Base-by-base conservation (phyloP, 352 stramenopile species). In the Globisporangium nodosum region DNA sequence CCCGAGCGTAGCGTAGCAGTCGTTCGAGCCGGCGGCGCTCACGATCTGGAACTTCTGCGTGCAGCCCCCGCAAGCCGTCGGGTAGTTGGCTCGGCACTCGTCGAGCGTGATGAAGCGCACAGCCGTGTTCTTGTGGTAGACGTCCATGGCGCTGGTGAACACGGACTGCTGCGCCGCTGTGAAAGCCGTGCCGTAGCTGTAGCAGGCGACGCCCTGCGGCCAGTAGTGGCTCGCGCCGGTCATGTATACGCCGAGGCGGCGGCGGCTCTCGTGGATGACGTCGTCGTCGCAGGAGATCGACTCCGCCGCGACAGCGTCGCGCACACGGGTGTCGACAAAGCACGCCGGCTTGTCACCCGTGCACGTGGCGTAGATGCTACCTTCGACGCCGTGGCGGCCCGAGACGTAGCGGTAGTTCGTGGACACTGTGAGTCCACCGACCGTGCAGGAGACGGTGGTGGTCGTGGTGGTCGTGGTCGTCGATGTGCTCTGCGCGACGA, bases 341-440 rank as follows among this genome's bases (percentile, higher is more conserved):
- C 70, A 78, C 45, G 54, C 49, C 21, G 70, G 48, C 40, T 66
- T 49, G 50, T 61, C 55, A n/a, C 43, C 27, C 15, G 61, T 49
- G 49, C 70, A 78, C 47, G 63, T 65, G n/a, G 70, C 70, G 70
- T 78, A 78, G 61, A 78, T 78, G 61, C 64, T 73, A 16, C 66
- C 66, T 43, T 63, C 51, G 46, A 78, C 52, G 13, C 64, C 60
- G 21, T 72, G 56, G 43, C 42, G 49, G 49, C 70, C 70, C n/a
- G 70, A 73, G 58, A 78, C 65, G 67, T 69, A 78, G 45, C 64
- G 63, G 45, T 69, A 60, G 31, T 58, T 62, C 45, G 43, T 56
- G 4, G 62, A 53, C 7, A 64, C 43, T 21, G 31, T 46, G 56
- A 68, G 50, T 0, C 62, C 62, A 11, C 56, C 62, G 52, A 68